Base-by-base conservation (phyloP, 805 yeast genomes). In the Blastobotrys parvus region DNA sequence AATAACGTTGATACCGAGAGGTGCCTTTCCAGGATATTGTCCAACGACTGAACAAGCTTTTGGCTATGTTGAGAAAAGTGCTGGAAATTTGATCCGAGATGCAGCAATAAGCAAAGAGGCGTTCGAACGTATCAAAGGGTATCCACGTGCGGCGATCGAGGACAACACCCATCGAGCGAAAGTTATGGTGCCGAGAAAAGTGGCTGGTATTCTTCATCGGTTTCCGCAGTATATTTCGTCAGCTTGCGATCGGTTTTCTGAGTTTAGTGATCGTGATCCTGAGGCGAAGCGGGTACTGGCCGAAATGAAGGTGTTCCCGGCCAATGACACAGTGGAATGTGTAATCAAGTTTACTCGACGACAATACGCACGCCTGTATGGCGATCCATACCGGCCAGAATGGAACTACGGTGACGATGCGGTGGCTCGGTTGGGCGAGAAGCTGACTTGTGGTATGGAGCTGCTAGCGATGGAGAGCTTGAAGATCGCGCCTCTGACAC, bases 381-480 rank as follows among this genome's bases (percentile, higher is more conserved):
- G 54, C 16, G 54, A 52, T 17, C 17, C 17, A 18, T 53, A 54
- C 38, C 8, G 42, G 8, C 22, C 20, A 11, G 19, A 22, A 11
- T 11, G 22, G 34, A 29, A 30, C n/a, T 13, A 17, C 8, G 7
- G 20, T 13, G 45, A 32, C 11, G 20, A 31, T n/a, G 50, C 41
- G 18, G 39, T 42, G 30, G 49, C 37, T 3, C 37, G 23, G 25
- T 41, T 56, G 13, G 59, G 60, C 1, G 45, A 45, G 45, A 56
- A 54, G 37, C 18, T 56, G 7, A 42, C 57, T 10, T 45, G 51
- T 18, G 60, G 54, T 3, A 41, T 56, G 30, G 60, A 55, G 39
- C 31, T 53, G 34, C 45, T 55, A 4, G 33, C 30, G 10, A 15
- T 23, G 18, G 22, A 23, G n/a, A 18, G 18, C 10, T 3, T 16